Conservation (phyloP, 495 filamentous ascomycete species). For the Tirmania nivea region DNA sequence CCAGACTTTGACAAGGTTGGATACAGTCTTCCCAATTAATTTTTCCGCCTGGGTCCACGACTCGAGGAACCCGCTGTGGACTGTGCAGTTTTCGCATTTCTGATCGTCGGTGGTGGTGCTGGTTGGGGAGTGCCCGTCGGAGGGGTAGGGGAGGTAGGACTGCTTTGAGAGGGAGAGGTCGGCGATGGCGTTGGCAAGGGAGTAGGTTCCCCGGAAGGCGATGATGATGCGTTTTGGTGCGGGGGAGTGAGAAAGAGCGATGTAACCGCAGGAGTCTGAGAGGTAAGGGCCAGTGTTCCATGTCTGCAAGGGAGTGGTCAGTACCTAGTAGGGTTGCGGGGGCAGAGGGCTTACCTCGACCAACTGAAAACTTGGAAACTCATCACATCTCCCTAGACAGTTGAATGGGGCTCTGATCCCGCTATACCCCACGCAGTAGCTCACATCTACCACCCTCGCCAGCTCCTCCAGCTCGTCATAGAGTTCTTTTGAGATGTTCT, state of each 20-base stretch:
- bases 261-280: slow-evolving; percentile 82
- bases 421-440: slow-evolving; percentile 65
- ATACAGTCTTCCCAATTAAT: slow-evolving; percentile 5
- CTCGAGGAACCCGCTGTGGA: slow-evolving; percentile 71
- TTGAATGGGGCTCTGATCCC: slow-evolving; percentile 64
- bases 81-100: slow-evolving; percentile 62
- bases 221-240: slow-evolving; percentile 46
- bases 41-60: slow-evolving; percentile 36
- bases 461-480: slow-evolving; percentile 71
- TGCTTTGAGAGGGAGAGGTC: slow-evolving; percentile 78
- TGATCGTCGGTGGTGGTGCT: slow-evolving; percentile 24
- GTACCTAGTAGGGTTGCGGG: not conserved
- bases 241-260: slow-evolving; percentile 57
- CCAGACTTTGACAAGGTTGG: slow-evolving; percentile 22
- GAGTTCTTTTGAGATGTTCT: slow-evolving; percentile 34
- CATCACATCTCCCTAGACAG: slow-evolving; percentile 60
- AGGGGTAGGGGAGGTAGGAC: slow-evolving; percentile 70
- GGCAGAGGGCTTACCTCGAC: slow-evolving; percentile 29
- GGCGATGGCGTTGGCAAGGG: slow-evolving; percentile 66
- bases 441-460: slow-evolving; percentile 73
- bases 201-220: slow-evolving; percentile 92
- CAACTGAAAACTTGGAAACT: slow-evolving; percentile 61
- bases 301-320: slow-evolving; percentile 26
- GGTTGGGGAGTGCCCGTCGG: slow-evolving; percentile 28
- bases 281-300: slow-evolving; percentile 80